Evolutionary conservation across 169 alveolate species (phyloP), one percentile per base, ranked within the genome.

Genomic region (Ichthyophthirius multifiliis): DNA sequence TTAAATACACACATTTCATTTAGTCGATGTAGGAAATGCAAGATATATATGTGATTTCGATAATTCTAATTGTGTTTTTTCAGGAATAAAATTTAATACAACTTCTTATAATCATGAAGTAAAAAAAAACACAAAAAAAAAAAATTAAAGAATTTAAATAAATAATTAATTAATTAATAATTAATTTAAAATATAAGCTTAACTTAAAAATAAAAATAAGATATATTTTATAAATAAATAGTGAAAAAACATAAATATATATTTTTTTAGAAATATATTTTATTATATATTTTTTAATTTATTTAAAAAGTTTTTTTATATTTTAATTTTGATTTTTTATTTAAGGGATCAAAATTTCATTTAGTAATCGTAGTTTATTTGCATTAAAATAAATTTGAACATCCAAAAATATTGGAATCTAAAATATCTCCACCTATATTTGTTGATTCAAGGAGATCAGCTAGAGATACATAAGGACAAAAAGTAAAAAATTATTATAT

Each of bases 91-190:
- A 43, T 86, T 86, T 43, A 77, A 86, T 32, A 81, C 85, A 27
- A 86, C 91, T 16, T 75, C 86, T 4, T 86, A 86, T 44, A 86
- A 86, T 63, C 90, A 84, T 74, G 90, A 84, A 63, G 90, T 83
- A 79, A 41, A 18, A 18, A 27, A 55, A 55, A 55, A n/a, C n/a
- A n/a, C n/a, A n/a, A n/a, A n/a, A n/a, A n/a, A n/a, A n/a, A n/a
- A n/a, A n/a, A n/a, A n/a, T n/a, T n/a, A n/a, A n/a, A n/a, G n/a
- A n/a, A n/a, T n/a, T n/a, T n/a, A n/a, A n/a, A n/a, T n/a, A n/a
- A n/a, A n/a, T n/a, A n/a, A n/a, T n/a, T n/a, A n/a, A n/a, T n/a
- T n/a, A n/a, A n/a, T n/a, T n/a, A n/a, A n/a, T n/a, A n/a, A n/a
- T n/a, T n/a, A n/a, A n/a, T n/a, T n/a, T n/a, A n/a, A n/a, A n/a